Evolutionary conservation across 257 asterid genomes (phyloP).

Genomic region (Scutellaria barbata): DNA sequence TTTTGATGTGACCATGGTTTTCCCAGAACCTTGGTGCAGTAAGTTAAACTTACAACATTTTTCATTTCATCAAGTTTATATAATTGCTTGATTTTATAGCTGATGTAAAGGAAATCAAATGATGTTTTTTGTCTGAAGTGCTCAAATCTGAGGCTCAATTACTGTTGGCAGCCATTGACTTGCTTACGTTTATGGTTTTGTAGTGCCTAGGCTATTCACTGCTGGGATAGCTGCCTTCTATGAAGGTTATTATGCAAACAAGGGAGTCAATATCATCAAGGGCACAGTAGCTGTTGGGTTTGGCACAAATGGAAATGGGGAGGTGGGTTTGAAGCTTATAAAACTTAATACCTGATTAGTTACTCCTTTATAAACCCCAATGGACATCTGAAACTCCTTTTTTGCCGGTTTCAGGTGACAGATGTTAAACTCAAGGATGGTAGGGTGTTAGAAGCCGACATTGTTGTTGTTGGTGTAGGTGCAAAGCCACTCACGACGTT

Average conservation of each 20-base stretch:
- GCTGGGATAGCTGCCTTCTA: slow-evolving; percentile 83
- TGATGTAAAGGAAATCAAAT: slow-evolving; percentile 1
- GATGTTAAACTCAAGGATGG: slow-evolving; percentile 82
- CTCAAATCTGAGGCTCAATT: background rate
- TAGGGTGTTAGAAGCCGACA: slow-evolving; percentile 78
- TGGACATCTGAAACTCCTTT: background rate
- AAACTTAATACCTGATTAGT: slow-evolving; percentile 3
- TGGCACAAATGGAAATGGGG: slow-evolving; percentile 60
- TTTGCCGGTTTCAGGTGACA: slow-evolving; percentile 55
- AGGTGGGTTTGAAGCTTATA: slow-evolving; percentile 39
- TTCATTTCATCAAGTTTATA: background rate
- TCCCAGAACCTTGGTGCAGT: slow-evolving; percentile 97
- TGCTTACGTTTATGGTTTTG: slow-evolving; percentile 30
- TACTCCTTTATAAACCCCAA: slow-evolving; percentile 14
- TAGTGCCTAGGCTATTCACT: slow-evolving; percentile 94
- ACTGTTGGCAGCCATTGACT: background rate
- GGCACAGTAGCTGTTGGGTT: slow-evolving; percentile 84
- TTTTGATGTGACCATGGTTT: slow-evolving; percentile 78
- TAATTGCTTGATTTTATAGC: background rate
- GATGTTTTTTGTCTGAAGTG: slow-evolving; percentile 2
- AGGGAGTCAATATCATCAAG: slow-evolving; percentile 77
- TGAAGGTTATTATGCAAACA: slow-evolving; percentile 74
- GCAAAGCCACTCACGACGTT: slow-evolving; percentile 68
- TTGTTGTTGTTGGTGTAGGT: slow-evolving; percentile 89
- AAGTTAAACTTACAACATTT: slow-evolving; percentile 37